Percentiles rank a stretch among this genome's conserved stretches.
These are phyloP conservation scores for Pisolithus tinctorius DNA, from an alignment of 768 basidiomycete genomes.

Conservation along the genomic window DNA sequence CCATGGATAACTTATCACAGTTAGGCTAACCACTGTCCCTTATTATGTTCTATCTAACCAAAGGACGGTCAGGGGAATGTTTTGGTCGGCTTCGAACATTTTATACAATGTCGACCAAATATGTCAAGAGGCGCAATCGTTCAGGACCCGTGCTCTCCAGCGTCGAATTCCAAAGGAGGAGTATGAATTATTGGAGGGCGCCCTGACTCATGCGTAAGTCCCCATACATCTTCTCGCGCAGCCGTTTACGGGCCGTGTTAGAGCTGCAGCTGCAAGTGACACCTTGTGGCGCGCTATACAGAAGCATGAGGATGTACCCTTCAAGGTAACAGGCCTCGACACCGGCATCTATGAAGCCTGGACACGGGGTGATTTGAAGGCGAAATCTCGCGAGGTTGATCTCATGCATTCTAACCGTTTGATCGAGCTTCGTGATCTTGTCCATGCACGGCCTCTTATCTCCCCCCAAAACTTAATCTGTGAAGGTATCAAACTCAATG, in stretches of 20 bases:
- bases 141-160: slow-evolving; percentile 34
- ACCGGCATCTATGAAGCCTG: slow-evolving; percentile 45
- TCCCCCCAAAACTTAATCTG: slow-evolving; percentile 31
- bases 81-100: slow-evolving; percentile 64
- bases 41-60: not conserved
- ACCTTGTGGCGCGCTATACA: slow-evolving; percentile 56
- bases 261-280: slow-evolving; percentile 42
- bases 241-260: slow-evolving; percentile 13
- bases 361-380: slow-evolving; percentile 35
- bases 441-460: slow-evolving; percentile 41
- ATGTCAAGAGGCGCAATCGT: slow-evolving; percentile 28
- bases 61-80: slow-evolving; percentile 48
- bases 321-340: slow-evolving; percentile 44
- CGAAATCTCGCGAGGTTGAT: slow-evolving; percentile 3
- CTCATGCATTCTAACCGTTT: slow-evolving; percentile 55
- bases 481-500: slow-evolving; percentile 30
- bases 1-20: slow-evolving; percentile 71
- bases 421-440: slow-evolving; percentile 37
- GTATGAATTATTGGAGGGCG: slow-evolving; percentile 41
- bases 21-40: slow-evolving; percentile 24
- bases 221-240: not conserved
- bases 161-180: slow-evolving; percentile 44
- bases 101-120: slow-evolving; percentile 52
- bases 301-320: slow-evolving; percentile 51
- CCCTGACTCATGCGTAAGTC: slow-evolving; percentile 56